Conservation (phyloP, 1,284 basidiomycete species). For the Cryptococcus jaspeensis region DNA sequence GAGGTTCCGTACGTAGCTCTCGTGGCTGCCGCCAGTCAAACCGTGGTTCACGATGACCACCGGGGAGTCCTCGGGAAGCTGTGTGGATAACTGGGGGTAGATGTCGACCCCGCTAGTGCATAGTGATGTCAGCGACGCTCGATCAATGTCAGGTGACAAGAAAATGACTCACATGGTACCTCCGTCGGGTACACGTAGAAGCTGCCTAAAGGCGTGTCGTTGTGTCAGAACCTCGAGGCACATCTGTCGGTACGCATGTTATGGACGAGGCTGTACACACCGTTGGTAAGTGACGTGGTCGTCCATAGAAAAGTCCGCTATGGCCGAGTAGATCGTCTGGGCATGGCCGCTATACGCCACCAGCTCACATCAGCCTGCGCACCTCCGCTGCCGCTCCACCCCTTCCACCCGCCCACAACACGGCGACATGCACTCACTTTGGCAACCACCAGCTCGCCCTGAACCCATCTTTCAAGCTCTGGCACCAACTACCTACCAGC, state of each 20-base stretch:
- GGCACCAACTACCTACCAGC: conserved; percentile 21
- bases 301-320: conserved; percentile 61
- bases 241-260: no score
- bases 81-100: conserved; percentile 49
- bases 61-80: conserved; percentile 63
- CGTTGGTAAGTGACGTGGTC: conserved; percentile 68
- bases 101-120: conserved; percentile 55
- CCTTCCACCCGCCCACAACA: not conserved
- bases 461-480: conserved; percentile 33
- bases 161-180: conserved; percentile 62
- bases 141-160: no score
- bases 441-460: conserved; percentile 42
- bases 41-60: conserved; percentile 76
- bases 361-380: not conserved
- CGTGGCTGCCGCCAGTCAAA: conserved; percentile 83
- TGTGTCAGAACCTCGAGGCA: conserved; percentile 34
- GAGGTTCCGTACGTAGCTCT: conserved; percentile 80
- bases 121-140: not conserved
- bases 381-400: not conserved
- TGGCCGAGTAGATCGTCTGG: conserved; percentile 48
- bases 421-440: conserved; percentile 9
- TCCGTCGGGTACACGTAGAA: conserved; percentile 62
- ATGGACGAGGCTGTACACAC: conserved; percentile 45
- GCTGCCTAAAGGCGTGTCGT: conserved; percentile 52
- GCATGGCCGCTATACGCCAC: conserved; percentile 34